A percentile compares a stretch with the other conserved stretches of the same genome.
Evolutionary conservation across 805 yeast species (phyloP).

Genomic region (Starmerella lactis-condensi): DNA sequence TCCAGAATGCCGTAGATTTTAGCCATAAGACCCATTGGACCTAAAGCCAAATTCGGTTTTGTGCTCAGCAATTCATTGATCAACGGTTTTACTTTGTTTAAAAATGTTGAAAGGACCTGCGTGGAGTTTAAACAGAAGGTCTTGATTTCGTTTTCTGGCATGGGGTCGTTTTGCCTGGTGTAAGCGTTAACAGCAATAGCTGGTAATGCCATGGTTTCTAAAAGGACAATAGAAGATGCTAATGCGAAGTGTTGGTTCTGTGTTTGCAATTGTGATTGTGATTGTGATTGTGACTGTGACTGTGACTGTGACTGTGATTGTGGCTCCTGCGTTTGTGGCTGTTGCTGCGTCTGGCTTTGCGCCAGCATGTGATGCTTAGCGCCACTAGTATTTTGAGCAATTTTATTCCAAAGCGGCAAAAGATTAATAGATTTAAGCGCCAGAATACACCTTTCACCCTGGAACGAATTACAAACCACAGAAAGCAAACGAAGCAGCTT

Average conservation of each 20-base stretch:
- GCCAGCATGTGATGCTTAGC: too few species aligned
- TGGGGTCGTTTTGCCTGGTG: slow-evolving; percentile 28
- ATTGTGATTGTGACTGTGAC: too few species aligned
- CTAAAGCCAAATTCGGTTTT: slow-evolving; percentile 85
- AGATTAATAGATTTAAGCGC: slow-evolving; percentile 41
- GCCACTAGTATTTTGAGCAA: slow-evolving; percentile 57
- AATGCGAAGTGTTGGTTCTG: slow-evolving; percentile 43
- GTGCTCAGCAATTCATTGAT: slow-evolving; percentile 80
- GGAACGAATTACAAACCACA: slow-evolving; percentile 68
- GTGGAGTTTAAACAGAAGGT: too few species aligned
- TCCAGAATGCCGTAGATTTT: slow-evolving; percentile 77
- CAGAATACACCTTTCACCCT: slow-evolving; percentile 20
- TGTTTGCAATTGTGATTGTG: slow-evolving; percentile 34
- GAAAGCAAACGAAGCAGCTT: slow-evolving; percentile 71
- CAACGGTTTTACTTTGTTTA: slow-evolving; percentile 44
- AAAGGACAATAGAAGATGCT: slow-evolving; percentile 63
- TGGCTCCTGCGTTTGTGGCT: too few species aligned
- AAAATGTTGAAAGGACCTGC: too few species aligned
- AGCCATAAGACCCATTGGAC: slow-evolving; percentile 80
- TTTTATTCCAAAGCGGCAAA: slow-evolving; percentile 57
- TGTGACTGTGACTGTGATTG: too few species aligned
- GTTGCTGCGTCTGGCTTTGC: too few species aligned
- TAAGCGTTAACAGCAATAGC: slow-evolving; percentile 49
- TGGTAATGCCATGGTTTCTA: slow-evolving; percentile 90
- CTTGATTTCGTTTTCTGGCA: too few species aligned